phyloP scores from a whole-genome alignment of 257 asterid species.

The Solanum okadae region DNA sequence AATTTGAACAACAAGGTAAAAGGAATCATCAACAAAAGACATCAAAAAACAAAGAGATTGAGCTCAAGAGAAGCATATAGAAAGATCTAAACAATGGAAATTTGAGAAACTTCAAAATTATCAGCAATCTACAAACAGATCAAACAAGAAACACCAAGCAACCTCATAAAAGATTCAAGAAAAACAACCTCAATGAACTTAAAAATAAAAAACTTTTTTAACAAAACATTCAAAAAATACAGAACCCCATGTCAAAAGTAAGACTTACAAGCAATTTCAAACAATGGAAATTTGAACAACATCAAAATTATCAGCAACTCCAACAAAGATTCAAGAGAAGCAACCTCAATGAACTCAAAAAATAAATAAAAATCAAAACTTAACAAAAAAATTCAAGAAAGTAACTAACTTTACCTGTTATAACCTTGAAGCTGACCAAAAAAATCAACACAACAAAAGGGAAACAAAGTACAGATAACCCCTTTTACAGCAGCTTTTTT shows the following conservation, averaged over 20 bases:
- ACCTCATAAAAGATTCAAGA: background rate
- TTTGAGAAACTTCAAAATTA: background rate
- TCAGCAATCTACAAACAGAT: background rate
- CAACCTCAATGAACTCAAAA: background rate
- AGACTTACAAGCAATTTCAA: background rate
- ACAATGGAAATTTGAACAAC: background rate
- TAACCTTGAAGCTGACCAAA: constrained; percentile 18
- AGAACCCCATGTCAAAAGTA: background rate
- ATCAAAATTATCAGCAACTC: background rate
- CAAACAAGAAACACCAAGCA: background rate
- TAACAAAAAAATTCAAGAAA: background rate
- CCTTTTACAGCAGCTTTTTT: constrained; percentile 25
- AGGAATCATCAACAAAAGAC: background rate
- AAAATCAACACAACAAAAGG: background rate
- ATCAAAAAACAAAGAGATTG: background rate
- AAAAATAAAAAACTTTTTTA: background rate
- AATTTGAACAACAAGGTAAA: background rate
- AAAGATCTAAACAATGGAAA: background rate
- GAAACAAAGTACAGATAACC: constrained; percentile 1
- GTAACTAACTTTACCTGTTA: constrained; percentile 22
- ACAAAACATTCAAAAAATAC: background rate
- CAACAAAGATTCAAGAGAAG: background rate
- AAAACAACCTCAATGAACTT: background rate
- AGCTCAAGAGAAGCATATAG: background rate
- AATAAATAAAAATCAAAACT: too few species aligned